Base-by-base conservation (phyloP, 2,329 filamentous ascomycete species). In the Monilinia fructicola region DNA sequence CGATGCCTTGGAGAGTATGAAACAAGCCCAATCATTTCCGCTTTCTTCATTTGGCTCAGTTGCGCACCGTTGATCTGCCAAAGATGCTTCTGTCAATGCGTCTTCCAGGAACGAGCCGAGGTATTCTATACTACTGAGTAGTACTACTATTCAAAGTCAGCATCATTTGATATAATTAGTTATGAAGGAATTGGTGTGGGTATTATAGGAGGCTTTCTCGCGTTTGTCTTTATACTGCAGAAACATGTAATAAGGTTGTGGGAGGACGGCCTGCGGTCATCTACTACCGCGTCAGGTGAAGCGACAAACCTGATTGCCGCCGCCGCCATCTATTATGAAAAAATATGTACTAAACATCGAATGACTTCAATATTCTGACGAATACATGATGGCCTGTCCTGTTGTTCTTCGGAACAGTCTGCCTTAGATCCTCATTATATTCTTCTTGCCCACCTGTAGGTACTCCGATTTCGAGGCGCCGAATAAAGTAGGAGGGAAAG, bases 21-120 rank as follows among this genome's bases (percentile, higher is more conserved):
- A 60, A 60, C 56, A 48, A 26, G 23, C 28, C 56, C 56, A 60
- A 35, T 46, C 18, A 23, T 35, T 46, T 6, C 28, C 56, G 7
- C 14, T 60, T 48, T 48, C 26, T 31, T 21, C n/a, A 14, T 35
- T 35, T 28, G 44, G 42, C 28, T 48, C 56, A 60, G 42, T 48
- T 46, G 42, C 44, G 56, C 28, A 35, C 42, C 42, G 56, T 48
- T 59, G 55, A 46, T 59, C 55, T 46, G 55, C 40, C 42, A 14
- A 48, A 48, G 28, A 48, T 46, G 56, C 56, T 28, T 60, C 56
- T 46, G 26, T 59, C 56, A 31, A 46, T 46, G 42, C 40, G 40
- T 18, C 40, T 21, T 46, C 55, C 42, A 60, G 42, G 28, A 35
- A 60, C 14, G 21, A 48, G 28, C 42, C 56, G 52, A 54, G 28